These are phyloP conservation scores for Plasmodium billcollinsi DNA, from an alignment of 169 alveolate genomes.

Conservation along the genomic window DNA sequence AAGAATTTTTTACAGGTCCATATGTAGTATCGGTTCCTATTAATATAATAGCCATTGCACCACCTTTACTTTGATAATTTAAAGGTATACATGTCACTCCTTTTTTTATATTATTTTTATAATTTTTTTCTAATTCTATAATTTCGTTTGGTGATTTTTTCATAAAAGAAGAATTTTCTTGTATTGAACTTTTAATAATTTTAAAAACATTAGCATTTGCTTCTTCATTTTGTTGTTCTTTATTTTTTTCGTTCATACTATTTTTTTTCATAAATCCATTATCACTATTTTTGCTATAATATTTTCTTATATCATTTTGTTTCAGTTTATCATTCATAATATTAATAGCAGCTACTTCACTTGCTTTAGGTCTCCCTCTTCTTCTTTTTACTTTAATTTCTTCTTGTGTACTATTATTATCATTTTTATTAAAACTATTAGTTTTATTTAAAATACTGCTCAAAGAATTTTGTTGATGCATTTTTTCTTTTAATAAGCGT, in stretches of 20 bases:
- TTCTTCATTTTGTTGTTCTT: constrained; percentile 31
- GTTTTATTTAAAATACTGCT: constrained; percentile 40
- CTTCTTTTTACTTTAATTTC: constrained; percentile 71
- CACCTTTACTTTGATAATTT: constrained; percentile 77
- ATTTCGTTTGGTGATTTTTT: constrained; percentile 74
- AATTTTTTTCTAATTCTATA: constrained; percentile 60
- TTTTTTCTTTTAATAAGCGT: constrained; percentile 55
- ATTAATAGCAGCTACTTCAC: constrained; percentile 53
- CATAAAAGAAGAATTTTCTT: constrained; percentile 62
- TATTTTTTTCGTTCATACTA: constrained; percentile 31
- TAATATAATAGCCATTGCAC: constrained; percentile 77
- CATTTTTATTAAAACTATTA: constrained; percentile 47
- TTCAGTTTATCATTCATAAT: constrained; percentile 33
- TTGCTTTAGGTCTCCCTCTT: constrained; percentile 73
- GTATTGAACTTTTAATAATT: constrained; percentile 46
- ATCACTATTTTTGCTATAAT: constrained; percentile 62
- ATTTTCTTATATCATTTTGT: constrained; percentile 70
- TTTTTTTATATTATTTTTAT: constrained; percentile 70
- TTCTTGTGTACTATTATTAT: constrained; percentile 41
- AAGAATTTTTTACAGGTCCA: constrained; percentile 74
- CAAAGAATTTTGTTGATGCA: constrained; percentile 71
- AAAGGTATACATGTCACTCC: constrained; percentile 78
- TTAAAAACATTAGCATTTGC: constrained; percentile 60
- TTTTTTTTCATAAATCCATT: constrained; percentile 29
- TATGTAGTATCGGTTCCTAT: constrained; percentile 65